Conservation (phyloP, 1,139 yeast species). For the Schwanniomyces etchellsii region DNA sequence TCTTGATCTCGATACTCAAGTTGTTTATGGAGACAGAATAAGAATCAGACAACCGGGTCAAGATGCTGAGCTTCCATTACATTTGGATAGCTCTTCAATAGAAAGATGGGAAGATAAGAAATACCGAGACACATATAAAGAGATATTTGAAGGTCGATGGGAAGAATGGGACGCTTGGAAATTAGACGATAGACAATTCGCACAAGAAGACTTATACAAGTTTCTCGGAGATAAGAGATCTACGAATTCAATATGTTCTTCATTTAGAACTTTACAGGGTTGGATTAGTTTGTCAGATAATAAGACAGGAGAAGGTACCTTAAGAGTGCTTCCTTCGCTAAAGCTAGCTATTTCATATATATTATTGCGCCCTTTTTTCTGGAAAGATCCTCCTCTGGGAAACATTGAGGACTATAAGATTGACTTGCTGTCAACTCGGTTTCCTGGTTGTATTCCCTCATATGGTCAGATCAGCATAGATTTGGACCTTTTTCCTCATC, state of each 20-base stretch:
- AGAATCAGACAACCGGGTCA: constrained; percentile 40
- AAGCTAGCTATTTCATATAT: constrained; percentile 33
- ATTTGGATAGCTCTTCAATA: constrained; percentile 40
- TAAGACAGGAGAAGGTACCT: constrained; percentile 39
- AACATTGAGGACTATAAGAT: constrained; percentile 17
- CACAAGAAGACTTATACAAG: constrained; percentile 28
- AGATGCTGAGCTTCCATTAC: constrained; percentile 34
- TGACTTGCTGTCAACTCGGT: constrained; percentile 17
- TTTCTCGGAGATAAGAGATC: constrained; percentile 36
- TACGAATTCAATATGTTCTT: constrained; percentile 35
- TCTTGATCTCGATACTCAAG: constrained; percentile 21
- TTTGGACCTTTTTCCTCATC: constrained; percentile 20
- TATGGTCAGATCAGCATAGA: constrained; percentile 16
- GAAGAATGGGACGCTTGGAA: constrained; percentile 42
- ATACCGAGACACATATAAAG: constrained; percentile 32
- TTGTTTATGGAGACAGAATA: constrained; percentile 33
- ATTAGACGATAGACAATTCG: constrained; percentile 29
- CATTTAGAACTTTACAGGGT: constrained; percentile 45
- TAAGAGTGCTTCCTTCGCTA: constrained; percentile 33
- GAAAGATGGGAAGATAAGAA: constrained; percentile 43
- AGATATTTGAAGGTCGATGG: constrained; percentile 41
- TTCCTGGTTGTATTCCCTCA: constrained; percentile 17
- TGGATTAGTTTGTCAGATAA: constrained; percentile 11
- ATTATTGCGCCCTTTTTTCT: constrained; percentile 39
- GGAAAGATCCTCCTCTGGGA: constrained; percentile 10